Evolutionary conservation across 495 filamentous ascomycete species (phyloP), one percentile per base, ranked within the genome.

Genomic region (Hypoxylon lienhwacheense): DNA sequence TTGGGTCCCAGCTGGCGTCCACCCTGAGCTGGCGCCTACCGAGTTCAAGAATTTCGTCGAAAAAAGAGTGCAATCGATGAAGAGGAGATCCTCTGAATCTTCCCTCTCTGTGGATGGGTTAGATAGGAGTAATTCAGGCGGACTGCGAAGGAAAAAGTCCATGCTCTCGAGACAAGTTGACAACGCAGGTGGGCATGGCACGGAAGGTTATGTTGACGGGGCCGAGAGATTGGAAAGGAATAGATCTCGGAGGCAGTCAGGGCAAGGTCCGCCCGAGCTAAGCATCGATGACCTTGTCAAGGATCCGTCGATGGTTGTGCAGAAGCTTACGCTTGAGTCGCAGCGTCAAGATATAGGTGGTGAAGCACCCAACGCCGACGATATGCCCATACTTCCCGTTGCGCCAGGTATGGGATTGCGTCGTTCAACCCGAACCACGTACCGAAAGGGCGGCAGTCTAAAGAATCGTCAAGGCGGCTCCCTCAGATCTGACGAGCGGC

Each of bases 1-100:
- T 47, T 99, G 93, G 93, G 93, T 99, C 19, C 93, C 93, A 0
- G 93, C 93, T 16, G 82, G 91, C 47, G 76, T 97, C 12, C 93
- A 99, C 63, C 93, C 93, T 8, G 93, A 97, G 71, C 74, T 99
- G 22, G 93, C 95, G 20, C 95, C 93, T 4, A 90, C 86, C 68
- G 95, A 97, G 64, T 99, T 97, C 76, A 96, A 93, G 70, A 88
- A 88, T 1, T 99, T 97, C 63, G 79, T 99, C 0, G 92, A 97
- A 64, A 93, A 91, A 35, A 86, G 89, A 64, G 87, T 96, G 17
- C 85, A 95, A 44, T 83, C 88, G 8, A 95, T 97, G 60, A 87
- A 90, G 71, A 76, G 91, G 57, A 82, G 85, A 66, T 95, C 90
- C 5, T 85, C 86, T 5, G 90, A 92, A 26, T 67, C 71, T 2